Base-by-base conservation (phyloP, 2,329 filamentous ascomycete species). In the Knoxdaviesia capensis region DNA sequence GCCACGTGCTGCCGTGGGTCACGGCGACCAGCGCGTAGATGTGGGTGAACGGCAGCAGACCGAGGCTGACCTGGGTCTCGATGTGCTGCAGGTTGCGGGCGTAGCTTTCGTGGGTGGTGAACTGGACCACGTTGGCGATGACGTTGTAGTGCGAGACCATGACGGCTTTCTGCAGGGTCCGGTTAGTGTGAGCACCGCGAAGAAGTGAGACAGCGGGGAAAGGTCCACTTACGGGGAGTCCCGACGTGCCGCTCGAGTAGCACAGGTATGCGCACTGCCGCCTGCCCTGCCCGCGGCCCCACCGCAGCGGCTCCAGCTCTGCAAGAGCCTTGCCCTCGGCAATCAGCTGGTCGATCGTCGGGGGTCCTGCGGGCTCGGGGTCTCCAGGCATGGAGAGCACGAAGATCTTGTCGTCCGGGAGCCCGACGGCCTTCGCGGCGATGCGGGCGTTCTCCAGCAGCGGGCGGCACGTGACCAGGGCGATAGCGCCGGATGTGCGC, bases 81-180 rank as follows among this genome's bases (percentile, higher is more conserved):
- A 68, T 46, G 8, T 53, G 54, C 5, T 54, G 50, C 32, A 53
- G 49, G 47, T 58, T 54, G 46, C 64, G 55, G n/a, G 55, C 43
- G 42, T 60, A 49, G 45, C 53, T 39, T 41, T 68, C 56, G 43
- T 56, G 74, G 0, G 65, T 53, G 6, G 52, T 53, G 43, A 77
- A 65, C 54, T 86, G 80, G 39, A 85, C 52, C 0, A 74, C 69
- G 52, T 87, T 88, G 41, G 81, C 71, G 39, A 88, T 87, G 37
- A 87, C 77, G 48, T 88, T 88, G 34, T 62, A 61, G 54, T 88
- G 82, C 4, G 80, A 81, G 45, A 88, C 81, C 76, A 83, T 85
- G 42, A 87, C 82, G 38, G 80, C 82, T 77, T 86, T 85, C 73
- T 81, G 44, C 7, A 20, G 20, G 20, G 20, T 20, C 20, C 20